phyloP scores from a whole-genome alignment of 2,329 filamentous ascomycete genomes.

The Blumeria graminis region DNA sequence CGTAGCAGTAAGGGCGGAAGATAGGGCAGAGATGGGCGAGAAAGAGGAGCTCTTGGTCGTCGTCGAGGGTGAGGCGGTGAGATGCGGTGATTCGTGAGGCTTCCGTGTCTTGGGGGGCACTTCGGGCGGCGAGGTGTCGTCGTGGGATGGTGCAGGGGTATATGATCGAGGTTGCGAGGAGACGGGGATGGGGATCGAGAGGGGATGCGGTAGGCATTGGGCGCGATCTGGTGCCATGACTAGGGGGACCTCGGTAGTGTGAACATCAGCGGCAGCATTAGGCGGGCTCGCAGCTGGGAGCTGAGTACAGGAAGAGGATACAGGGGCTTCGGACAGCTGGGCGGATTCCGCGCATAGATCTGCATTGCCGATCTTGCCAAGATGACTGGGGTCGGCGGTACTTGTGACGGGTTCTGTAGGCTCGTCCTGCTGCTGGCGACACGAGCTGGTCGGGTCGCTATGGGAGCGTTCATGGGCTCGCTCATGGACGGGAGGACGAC shows the following conservation, averaged over 20 bases:
- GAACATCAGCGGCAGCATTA: too few relatives aligned
- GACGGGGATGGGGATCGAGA: too few relatives aligned
- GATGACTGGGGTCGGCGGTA: background rate
- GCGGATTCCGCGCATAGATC: too few relatives aligned
- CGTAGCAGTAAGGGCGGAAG: constrained; percentile 6
- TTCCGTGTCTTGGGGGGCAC: constrained; percentile 23
- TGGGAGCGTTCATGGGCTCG: constrained; percentile 39
- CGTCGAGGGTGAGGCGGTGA: background rate
- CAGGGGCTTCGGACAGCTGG: too few relatives aligned
- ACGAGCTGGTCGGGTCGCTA: constrained; percentile 26
- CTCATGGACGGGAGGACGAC: constrained; percentile 37
- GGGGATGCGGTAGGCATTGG: too few relatives aligned
- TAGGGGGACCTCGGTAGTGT: too few relatives aligned
- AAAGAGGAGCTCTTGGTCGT: constrained; percentile 12
- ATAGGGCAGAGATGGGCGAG: constrained; percentile 20
- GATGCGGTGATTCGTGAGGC: background rate
- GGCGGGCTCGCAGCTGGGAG: too few relatives aligned
- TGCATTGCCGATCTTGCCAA: background rate
- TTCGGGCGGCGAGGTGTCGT: constrained; percentile 18
- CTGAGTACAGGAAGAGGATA: too few relatives aligned
- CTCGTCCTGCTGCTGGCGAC: background rate
- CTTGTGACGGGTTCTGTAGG: background rate
- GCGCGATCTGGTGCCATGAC: too few relatives aligned
- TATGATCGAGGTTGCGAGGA: too few relatives aligned
- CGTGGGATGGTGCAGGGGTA: too few relatives aligned